phyloP scores from a whole-genome alignment of 148 eudicot species.

The Polygonum aviculare region DNA sequence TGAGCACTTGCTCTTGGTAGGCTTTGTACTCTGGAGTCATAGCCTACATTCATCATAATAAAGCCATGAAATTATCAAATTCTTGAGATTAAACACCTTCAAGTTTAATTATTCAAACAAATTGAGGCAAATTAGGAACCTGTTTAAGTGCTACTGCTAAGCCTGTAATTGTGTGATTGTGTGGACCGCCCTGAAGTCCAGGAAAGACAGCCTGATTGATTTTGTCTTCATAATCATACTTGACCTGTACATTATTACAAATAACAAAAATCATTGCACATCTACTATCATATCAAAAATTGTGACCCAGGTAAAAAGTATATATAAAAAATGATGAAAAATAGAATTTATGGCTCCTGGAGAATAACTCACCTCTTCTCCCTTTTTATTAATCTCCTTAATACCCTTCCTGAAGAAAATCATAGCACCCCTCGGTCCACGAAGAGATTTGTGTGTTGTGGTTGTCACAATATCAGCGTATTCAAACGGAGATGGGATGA shows the following conservation, averaged over 20 bases:
- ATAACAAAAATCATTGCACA: background rate
- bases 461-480: conserved; percentile 44
- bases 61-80: background rate
- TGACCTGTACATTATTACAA: conserved; percentile 4
- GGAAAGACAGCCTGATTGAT: conserved; percentile 52
- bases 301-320: background rate
- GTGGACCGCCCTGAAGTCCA: conserved; percentile 51
- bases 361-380: conserved; percentile 23
- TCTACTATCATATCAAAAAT: background rate
- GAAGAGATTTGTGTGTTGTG: conserved; percentile 57
- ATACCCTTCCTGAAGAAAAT: conserved; percentile 57
- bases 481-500: conserved; percentile 75
- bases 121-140: conserved; percentile 14
- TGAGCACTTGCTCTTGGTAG: conserved; percentile 46
- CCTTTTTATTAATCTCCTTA: conserved; percentile 50
- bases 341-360: background rate
- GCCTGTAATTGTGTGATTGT: conserved; percentile 44
- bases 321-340: background rate
- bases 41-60: conserved; percentile 1
- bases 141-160: conserved; percentile 49
- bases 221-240: conserved; percentile 46
- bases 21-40: conserved; percentile 51
- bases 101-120: background rate
- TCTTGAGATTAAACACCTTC: background rate
- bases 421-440: conserved; percentile 68